Conservation (phyloP, 2,329 filamentous ascomycete species). For the Penicillium brevicompactum region DNA sequence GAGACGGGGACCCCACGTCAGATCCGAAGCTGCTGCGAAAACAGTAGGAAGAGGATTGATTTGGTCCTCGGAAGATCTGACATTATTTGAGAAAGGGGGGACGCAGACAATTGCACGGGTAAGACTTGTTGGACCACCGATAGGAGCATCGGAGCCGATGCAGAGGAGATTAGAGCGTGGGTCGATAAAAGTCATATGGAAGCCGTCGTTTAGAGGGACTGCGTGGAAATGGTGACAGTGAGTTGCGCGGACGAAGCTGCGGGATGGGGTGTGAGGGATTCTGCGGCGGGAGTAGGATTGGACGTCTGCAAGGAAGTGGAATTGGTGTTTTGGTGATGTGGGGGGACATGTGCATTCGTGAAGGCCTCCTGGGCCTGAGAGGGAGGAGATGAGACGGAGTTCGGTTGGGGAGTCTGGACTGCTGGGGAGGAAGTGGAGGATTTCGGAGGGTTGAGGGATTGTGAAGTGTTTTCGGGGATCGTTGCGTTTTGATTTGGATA, state of each 20-base stretch:
- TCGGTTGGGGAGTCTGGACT: constrained; percentile 56
- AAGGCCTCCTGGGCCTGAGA: constrained; percentile 45
- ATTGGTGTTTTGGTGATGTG: constrained; percentile 27
- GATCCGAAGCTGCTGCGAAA: constrained; percentile 61
- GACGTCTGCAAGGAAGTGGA: constrained; percentile 31
- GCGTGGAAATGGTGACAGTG: constrained; percentile 64
- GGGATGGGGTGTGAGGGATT: constrained; percentile 19
- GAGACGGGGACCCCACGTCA: constrained; percentile 60
- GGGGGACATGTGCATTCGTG: constrained; percentile 35
- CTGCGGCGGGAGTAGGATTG: constrained; percentile 30
- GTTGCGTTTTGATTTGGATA: constrained; percentile 46
- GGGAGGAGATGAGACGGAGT: constrained; percentile 64
- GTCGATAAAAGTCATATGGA: constrained; percentile 67
- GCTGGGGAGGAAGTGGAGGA: constrained; percentile 61
- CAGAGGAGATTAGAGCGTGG: constrained; percentile 59
- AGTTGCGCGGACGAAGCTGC: constrained; percentile 43
- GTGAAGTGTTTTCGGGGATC: constrained; percentile 43
- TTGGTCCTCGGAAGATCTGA: too few species aligned
- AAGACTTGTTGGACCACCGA: constrained; percentile 60
- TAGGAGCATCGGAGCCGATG: constrained; percentile 63
- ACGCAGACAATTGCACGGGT: constrained; percentile 61
- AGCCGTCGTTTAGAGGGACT: constrained; percentile 65
- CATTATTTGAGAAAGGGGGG: constrained; percentile 33
- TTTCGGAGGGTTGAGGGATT: constrained; percentile 45
- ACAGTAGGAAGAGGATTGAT: constrained; percentile 46